These are phyloP conservation scores for Aspergillus sp. DNA, from an alignment of 2,329 filamentous ascomycete species.

Conservation along the genomic window DNA sequence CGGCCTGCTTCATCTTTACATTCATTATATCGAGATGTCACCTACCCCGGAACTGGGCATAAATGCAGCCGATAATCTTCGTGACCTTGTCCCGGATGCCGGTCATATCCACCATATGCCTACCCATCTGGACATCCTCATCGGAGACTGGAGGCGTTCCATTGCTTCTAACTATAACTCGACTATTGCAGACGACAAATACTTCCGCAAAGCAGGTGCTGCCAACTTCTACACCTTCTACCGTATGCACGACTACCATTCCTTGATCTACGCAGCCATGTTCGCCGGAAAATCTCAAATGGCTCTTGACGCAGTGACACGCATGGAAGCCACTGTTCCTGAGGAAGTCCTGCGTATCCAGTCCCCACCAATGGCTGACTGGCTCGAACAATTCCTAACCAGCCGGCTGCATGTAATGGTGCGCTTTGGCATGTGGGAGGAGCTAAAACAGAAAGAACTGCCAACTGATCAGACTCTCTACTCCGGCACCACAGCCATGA, in stretches of 20 bases:
- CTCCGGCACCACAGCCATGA: constrained; percentile 66
- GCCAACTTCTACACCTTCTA: constrained; percentile 65
- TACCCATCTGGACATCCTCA: constrained; percentile 70
- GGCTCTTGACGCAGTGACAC: constrained; percentile 60
- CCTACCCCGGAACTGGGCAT: constrained; percentile 62
- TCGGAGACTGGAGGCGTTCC: constrained; percentile 68
- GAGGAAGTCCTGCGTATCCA: constrained; percentile 63
- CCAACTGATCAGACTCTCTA: constrained; percentile 63
- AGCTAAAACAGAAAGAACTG: constrained; percentile 60
- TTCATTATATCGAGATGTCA: constrained; percentile 77
- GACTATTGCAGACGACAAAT: constrained; percentile 67
- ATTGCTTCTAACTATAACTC: constrained; percentile 68
- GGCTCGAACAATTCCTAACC: constrained; percentile 69
- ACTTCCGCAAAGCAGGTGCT: constrained; percentile 58
- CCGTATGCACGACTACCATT: constrained; percentile 8
- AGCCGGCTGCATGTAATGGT: constrained; percentile 69
- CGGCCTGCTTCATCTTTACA: constrained; percentile 71
- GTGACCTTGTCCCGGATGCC: constrained; percentile 66
- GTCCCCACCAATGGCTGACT: constrained; percentile 75
- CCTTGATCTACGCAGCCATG: constrained; percentile 72
- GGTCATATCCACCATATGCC: constrained; percentile 77
- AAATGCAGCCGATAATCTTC: constrained; percentile 62
- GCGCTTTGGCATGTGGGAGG: constrained; percentile 71
- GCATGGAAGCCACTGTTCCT: constrained; percentile 63
- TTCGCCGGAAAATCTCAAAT: constrained; percentile 66